A percentile compares a stretch with the other conserved stretches of the same genome.
These are phyloP conservation scores for Hanseniaspora meyeri DNA, from an alignment of 805 yeast species.

Conservation along the genomic window DNA sequence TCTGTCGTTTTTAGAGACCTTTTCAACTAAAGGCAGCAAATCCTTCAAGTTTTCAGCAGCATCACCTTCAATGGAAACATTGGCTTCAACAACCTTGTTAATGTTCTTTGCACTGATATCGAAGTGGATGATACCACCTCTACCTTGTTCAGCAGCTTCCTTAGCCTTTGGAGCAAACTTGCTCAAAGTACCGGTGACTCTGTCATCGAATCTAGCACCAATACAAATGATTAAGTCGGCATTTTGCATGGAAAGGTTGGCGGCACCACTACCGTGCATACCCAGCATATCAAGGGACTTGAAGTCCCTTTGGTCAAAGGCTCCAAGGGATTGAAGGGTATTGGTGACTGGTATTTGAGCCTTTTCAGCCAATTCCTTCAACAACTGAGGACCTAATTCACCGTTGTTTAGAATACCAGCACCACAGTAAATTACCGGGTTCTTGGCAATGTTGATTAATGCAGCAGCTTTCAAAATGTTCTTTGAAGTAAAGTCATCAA, in stretches of 20 bases:
- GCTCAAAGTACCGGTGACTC: constrained; percentile 78
- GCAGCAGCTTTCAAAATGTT: constrained; percentile 67
- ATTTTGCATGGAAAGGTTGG: constrained; percentile 84
- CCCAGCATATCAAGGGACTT: constrained; percentile 93
- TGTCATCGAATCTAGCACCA: constrained; percentile 97
- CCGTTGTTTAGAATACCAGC: constrained; percentile 67
- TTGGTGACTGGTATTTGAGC: constrained; percentile 94
- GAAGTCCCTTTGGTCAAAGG: constrained; percentile 82
- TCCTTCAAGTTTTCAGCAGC: constrained; percentile 64
- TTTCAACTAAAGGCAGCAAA: constrained; percentile 57
- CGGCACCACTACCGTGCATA: constrained; percentile 95
- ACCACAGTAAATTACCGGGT: constrained; percentile 84
- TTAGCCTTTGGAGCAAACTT: constrained; percentile 92
- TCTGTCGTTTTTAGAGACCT: constrained; percentile 45
- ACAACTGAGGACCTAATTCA: constrained; percentile 65
- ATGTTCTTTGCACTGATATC: constrained; percentile 95
- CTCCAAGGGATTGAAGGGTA: constrained; percentile 85
- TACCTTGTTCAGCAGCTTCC: constrained; percentile 70
- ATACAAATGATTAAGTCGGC: constrained; percentile 89
- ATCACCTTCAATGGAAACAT: constrained; percentile 95
- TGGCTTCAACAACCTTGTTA: constrained; percentile 92
- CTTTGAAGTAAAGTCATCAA: constrained; percentile 61
- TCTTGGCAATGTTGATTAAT: constrained; percentile 68
- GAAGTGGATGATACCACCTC: constrained; percentile 95
- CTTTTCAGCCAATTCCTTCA: constrained; percentile 77